A percentile compares a stretch with the other conserved stretches of the same genome.
phyloP scores from a whole-genome alignment of 2,329 filamentous ascomycete species.

The Akanthomyces uredinophilus region DNA sequence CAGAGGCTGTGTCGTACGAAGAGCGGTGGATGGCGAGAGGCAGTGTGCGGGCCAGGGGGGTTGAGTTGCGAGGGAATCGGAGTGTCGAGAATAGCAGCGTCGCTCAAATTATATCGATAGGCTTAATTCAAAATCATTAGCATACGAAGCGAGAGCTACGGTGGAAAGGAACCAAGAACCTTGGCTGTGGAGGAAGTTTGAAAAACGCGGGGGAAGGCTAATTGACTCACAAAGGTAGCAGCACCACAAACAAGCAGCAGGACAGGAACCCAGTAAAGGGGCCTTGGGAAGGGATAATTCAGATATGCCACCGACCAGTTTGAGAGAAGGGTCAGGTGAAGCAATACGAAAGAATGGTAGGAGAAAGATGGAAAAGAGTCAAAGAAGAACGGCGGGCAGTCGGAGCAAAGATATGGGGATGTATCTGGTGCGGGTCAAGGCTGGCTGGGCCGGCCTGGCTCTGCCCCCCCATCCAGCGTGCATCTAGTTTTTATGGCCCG shows the following conservation, averaged over 20 bases:
- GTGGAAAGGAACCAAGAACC: background rate
- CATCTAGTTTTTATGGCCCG: background rate
- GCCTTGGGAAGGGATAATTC: background rate
- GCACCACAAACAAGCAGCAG: background rate
- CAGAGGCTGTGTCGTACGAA: background rate
- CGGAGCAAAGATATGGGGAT: constrained; percentile 9
- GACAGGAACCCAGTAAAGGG: constrained; percentile 13
- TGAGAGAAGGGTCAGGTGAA: background rate
- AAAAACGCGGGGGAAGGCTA: background rate
- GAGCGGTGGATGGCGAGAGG: background rate
- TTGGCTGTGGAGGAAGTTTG: background rate
- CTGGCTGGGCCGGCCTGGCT: constrained; percentile 3
- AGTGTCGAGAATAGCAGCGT: background rate
- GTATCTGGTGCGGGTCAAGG: constrained; percentile 8
- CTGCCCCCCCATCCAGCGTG: constrained; percentile 9
- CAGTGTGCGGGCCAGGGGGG: background rate
- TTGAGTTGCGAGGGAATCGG: background rate
- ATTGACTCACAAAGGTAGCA: constrained; percentile 7
- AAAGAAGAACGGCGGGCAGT: constrained; percentile 10
- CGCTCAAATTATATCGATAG: background rate
- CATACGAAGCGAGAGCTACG: background rate
- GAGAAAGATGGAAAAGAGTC: background rate
- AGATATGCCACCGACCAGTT: background rate
- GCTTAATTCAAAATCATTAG: background rate
- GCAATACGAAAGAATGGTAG: background rate